Conservation (phyloP, 768 basidiomycete species). For the Russula brevipes region DNA sequence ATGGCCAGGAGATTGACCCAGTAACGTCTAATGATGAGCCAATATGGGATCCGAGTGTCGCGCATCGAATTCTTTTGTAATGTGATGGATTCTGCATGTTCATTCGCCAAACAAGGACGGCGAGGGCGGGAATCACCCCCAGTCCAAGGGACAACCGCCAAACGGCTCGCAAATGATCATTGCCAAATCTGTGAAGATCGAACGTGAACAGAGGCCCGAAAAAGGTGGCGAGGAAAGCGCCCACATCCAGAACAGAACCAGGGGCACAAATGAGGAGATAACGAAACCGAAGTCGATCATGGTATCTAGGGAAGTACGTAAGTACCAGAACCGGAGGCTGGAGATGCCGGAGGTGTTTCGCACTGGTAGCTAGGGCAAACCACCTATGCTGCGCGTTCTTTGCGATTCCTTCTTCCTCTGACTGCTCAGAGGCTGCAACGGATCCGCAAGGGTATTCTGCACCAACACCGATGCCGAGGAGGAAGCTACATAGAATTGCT, state of each 20-base stretch:
- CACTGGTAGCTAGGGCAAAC: conserved; percentile 87
- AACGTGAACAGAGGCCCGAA: background rate
- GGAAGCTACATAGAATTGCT: conserved; percentile 48
- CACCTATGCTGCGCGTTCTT: conserved; percentile 82
- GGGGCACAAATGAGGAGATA: conserved; percentile 70
- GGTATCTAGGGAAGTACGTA: conserved; percentile 42
- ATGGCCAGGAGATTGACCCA: conserved; percentile 71
- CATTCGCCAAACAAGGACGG: conserved; percentile 83
- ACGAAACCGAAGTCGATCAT: conserved; percentile 90
- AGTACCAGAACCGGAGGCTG: conserved; percentile 2
- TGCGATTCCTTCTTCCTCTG: conserved; percentile 72
- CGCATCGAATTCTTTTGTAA: conserved; percentile 80
- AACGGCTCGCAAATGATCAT: conserved; percentile 74
- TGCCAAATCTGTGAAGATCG: conserved; percentile 52
- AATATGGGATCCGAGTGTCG: conserved; percentile 64
- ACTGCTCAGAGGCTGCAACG: conserved; percentile 84
- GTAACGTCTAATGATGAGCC: conserved; percentile 73
- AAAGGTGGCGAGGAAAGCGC: conserved; percentile 28
- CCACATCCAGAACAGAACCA: conserved; percentile 86
- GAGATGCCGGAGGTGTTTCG: conserved; percentile 26
- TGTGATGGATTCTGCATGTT: conserved; percentile 75
- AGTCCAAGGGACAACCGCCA: conserved; percentile 87
- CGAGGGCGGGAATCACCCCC: conserved; percentile 72
- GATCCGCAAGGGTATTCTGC: conserved; percentile 90
- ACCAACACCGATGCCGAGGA: conserved; percentile 84